Evolutionary conservation across 148 eudicot species (phyloP).

Genomic region (Camellia granthamiana): DNA sequence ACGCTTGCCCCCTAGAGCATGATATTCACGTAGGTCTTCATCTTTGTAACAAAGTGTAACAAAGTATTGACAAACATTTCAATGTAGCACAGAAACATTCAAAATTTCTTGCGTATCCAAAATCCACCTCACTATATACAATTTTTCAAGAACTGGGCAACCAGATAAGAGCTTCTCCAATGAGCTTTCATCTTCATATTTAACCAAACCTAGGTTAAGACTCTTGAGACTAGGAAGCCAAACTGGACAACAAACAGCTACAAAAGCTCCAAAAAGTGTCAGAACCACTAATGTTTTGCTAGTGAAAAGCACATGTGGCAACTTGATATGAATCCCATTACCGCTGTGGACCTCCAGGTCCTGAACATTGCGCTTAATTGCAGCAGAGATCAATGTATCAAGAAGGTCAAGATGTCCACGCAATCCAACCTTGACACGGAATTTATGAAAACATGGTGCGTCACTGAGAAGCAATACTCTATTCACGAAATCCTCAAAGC

Average conservation of each 20-base stretch:
- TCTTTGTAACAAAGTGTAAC: neutral
- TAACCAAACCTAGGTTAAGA: conserved; percentile 13
- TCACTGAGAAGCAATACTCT: conserved; percentile 23
- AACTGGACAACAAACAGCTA: neutral
- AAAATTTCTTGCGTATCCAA: neutral
- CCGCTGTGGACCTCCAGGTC: conserved; percentile 19
- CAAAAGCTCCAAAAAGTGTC: conserved; percentile 6
- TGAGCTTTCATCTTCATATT: conserved; percentile 14
- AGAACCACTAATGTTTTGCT: conserved; percentile 27
- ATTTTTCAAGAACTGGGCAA: conserved; percentile 27
- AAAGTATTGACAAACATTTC: neutral
- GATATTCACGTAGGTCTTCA: neutral
- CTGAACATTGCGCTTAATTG: conserved; percentile 19
- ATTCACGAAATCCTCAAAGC: conserved; percentile 19
- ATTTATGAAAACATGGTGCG: conserved; percentile 11
- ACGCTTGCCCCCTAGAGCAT: neutral
- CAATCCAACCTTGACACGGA: neutral
- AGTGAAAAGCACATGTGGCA: conserved; percentile 11
- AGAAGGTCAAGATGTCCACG: neutral
- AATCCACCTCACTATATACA: conserved; percentile 1
- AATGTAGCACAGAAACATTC: conserved; percentile 4
- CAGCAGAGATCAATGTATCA: conserved; percentile 10
- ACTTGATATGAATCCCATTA: neutral
- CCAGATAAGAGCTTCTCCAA: conserved; percentile 18
- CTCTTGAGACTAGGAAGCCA: conserved; percentile 30